Base-by-base conservation (phyloP, 2,329 filamentous ascomycete species). In the Trichophyton simii region DNA sequence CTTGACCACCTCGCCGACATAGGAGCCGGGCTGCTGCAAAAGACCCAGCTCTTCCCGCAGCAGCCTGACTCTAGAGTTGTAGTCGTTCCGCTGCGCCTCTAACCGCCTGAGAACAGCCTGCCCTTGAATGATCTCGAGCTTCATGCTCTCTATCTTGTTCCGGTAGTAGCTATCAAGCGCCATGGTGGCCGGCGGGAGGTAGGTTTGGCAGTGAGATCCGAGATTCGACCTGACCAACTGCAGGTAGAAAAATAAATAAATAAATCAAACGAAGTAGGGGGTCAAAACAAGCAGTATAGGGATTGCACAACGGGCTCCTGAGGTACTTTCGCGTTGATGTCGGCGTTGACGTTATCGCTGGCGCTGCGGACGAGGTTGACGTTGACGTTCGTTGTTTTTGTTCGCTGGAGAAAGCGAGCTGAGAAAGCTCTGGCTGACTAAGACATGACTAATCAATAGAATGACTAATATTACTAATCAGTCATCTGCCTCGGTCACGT, bases 81-180 rank as follows among this genome's bases (percentile, higher is more conserved):
- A 97, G 78, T 99, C 94, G 73, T 99, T 99, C 68, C 94, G 87
- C 78, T 99, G 95, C 68, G 94, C 94, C 81, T 99, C 94, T 69
- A 99, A 84, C 73, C 94, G 86, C 68, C 94, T 88, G 65, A 99
- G 82, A 62, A 96, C 91, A 61, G 94, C 92, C 79, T 99, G 94
- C 61, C 94, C 92, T 79, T 97, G 92, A 75, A 99, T 92, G 75
- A 99, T 99, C 84, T 99, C 92, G 76, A 99, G 91, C 87, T 97
- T 97, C 89, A 97, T 96, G 76, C 88, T 87, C 89, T 99, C 94
- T 79, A 97, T 97, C 83, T 99, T 99, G 83, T 97, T 97, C 80
- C 94, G 89, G 78, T 95, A 99, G 81, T 96, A 99, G 78, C 88
- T 95, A 78, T 97, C 94, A 79, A 99, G 89, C 84, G 92, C 91